Evolutionary conservation across 495 filamentous ascomycete species (phyloP).

Genomic region (Penicillium manginii): DNA sequence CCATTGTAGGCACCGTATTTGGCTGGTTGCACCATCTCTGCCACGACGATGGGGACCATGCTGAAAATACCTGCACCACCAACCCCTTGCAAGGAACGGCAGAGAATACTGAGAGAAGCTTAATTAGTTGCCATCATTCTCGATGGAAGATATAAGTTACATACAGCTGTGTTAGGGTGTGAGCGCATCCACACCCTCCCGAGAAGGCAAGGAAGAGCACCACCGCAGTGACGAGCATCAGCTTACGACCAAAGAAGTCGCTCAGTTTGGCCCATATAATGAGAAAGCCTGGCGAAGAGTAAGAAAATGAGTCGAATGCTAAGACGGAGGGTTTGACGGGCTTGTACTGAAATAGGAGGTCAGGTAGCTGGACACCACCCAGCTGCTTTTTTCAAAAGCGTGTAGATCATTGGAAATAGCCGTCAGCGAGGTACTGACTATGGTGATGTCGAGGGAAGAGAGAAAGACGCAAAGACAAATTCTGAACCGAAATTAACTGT

Average conservation of each 20-base stretch:
- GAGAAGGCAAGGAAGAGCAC: constrained; percentile 60
- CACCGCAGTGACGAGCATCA: constrained; percentile 49
- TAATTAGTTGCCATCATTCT: constrained; percentile 5
- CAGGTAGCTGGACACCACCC: constrained; percentile 35
- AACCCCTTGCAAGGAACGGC: constrained; percentile 46
- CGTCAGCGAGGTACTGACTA: constrained; percentile 53
- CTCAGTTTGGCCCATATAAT: constrained; percentile 55
- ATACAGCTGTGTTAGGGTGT: constrained; percentile 50
- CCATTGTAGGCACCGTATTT: constrained; percentile 43
- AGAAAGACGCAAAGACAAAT: constrained; percentile 57
- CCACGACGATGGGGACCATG: constrained; percentile 55
- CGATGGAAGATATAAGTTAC: constrained; percentile 10
- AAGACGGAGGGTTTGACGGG: no score
- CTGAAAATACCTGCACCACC: constrained; percentile 53
- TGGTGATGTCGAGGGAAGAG: constrained; percentile 56
- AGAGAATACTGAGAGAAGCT: constrained; percentile 29
- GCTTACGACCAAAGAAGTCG: constrained; percentile 55
- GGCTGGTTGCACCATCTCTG: constrained; percentile 49
- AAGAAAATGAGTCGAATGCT: neutral
- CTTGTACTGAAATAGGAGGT: constrained; percentile 27
- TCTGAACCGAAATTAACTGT: constrained; percentile 8
- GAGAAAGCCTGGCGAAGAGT: constrained; percentile 10
- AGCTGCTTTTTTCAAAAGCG: constrained; percentile 16
- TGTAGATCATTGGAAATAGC: constrained; percentile 36
- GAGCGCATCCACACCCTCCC: constrained; percentile 52